Conservation (phyloP, 495 filamentous ascomycete genomes). For the Tuber brumale region DNA sequence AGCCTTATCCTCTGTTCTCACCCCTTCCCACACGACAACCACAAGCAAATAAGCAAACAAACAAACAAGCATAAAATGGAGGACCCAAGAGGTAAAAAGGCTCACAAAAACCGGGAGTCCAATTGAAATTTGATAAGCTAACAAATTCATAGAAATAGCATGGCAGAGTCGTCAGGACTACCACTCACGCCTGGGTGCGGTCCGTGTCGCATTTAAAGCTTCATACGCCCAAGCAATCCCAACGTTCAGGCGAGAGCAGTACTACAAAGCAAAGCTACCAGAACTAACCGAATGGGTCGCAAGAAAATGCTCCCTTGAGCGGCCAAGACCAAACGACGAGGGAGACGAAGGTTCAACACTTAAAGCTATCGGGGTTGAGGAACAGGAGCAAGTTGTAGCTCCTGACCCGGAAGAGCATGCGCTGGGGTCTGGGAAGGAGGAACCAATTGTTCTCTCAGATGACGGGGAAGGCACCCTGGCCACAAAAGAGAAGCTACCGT, state of each 20-base stretch:
- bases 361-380: background rate
- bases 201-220: slow-evolving; percentile 23
- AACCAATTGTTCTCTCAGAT: background rate
- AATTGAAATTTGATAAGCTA: background rate
- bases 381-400: background rate
- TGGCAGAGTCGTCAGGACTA: slow-evolving; percentile 15
- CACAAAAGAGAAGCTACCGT: background rate
- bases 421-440: background rate
- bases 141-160: slow-evolving; percentile 15
- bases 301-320: background rate
- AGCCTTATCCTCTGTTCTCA: background rate
- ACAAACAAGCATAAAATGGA: slow-evolving; percentile 13
- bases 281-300: slow-evolving; percentile 12
- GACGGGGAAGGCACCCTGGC: background rate
- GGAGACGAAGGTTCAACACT: background rate
- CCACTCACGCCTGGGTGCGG: slow-evolving; percentile 25
- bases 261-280: slow-evolving; percentile 19
- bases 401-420: background rate
- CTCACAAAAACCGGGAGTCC: background rate
- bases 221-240: slow-evolving; percentile 26
- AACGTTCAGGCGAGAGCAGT: slow-evolving; percentile 7
- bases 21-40: background rate
- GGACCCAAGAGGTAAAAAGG: slow-evolving; percentile 21
- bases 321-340: background rate
- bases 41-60: background rate